Conservation (phyloP, 495 filamentous ascomycete genomes). For the Symbiotaphrina buchneri region DNA sequence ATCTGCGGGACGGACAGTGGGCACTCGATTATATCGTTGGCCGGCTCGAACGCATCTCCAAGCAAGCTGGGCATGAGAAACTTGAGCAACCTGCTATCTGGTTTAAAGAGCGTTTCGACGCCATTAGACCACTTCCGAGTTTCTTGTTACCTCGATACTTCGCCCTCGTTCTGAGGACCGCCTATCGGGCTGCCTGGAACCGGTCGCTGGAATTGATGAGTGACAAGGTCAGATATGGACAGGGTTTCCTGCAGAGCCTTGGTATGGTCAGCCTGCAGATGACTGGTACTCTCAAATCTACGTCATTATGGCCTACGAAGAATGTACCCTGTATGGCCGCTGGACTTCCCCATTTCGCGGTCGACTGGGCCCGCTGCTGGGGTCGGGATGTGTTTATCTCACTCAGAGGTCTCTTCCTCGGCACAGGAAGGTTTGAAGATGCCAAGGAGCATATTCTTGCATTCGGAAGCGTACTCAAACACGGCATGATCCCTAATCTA, state of each 20-base stretch:
- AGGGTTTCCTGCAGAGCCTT: slow-evolving; percentile 66
- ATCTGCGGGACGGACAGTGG: slow-evolving; percentile 84
- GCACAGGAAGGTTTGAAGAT: slow-evolving; percentile 68
- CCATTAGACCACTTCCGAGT: slow-evolving; percentile 60
- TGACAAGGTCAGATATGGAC: slow-evolving; percentile 50
- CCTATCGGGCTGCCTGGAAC: slow-evolving; percentile 64
- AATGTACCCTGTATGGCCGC: slow-evolving; percentile 74
- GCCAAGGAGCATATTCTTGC: slow-evolving; percentile 86
- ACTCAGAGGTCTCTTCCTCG: slow-evolving; percentile 68
- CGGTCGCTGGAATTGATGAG: slow-evolving; percentile 57
- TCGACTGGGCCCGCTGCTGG: slow-evolving; percentile 91
- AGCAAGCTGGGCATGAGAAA: slow-evolving; percentile 30
- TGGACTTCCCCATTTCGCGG: slow-evolving; percentile 84
- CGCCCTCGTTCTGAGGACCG: slow-evolving; percentile 65
- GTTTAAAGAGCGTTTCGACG: slow-evolving; percentile 66
- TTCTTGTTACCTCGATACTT: slow-evolving; percentile 90
- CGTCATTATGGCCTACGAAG: slow-evolving; percentile 71
- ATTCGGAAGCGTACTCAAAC: slow-evolving; percentile 91
- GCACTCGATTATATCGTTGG: slow-evolving; percentile 73
- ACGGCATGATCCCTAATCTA: slow-evolving; percentile 96
- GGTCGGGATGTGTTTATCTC: slow-evolving; percentile 95
- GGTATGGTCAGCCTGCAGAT: slow-evolving; percentile 79
- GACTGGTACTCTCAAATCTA: slow-evolving; percentile 70
- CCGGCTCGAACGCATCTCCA: slow-evolving; percentile 48
- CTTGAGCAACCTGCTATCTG: slow-evolving; percentile 46